Evolutionary conservation across 1,284 basidiomycete species (phyloP), one percentile per base, ranked within the genome.

Genomic region (Trichosporon coremiiforme): DNA sequence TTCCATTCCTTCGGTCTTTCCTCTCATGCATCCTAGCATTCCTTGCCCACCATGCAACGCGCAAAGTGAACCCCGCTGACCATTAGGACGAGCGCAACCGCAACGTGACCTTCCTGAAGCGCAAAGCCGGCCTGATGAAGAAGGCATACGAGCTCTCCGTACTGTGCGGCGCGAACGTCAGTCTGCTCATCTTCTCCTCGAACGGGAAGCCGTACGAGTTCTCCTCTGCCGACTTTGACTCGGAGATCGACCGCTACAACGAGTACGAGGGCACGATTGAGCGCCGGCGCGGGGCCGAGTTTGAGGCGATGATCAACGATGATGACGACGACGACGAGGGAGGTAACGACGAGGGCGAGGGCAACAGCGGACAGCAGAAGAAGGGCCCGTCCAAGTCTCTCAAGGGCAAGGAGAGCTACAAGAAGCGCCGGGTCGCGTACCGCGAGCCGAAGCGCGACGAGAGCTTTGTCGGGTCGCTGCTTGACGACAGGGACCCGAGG

Each of bases 81-180:
- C 2, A 38, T 38, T 68, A 84, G 82, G 82, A 84, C 65, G 82
- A 84, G 72, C 78, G 82, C 5, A 84, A 84, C 72, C 75, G 82
- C 55, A 72, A 74, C 62, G 73, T 72, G 38, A 72, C 71, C n/a
- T 74, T 71, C n/a, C 70, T 69, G 12, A 71, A 83, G 79, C 78
- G 83, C 41, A 84, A 84, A 74, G 82, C 82, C 7, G 83, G 83
- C 35, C 68, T 84, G 64, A 82, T 84, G 81, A 84, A 84, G 73
- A 84, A 84, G 71, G 83, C 83, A 15, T 84, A 82, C 80, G 83
- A 84, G 72, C 73, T 84, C 53, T 79, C 77, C 6, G 83, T 84
- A 1, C 77, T 84, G 9, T 83, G 82, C 69, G 80, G 76, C 10
- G 83, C 82, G 17, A 80, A 82, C 66, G 82, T 84, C 17, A 81